Conservation (phyloP, 2,329 filamentous ascomycete species). For the Blumeria graminis region DNA sequence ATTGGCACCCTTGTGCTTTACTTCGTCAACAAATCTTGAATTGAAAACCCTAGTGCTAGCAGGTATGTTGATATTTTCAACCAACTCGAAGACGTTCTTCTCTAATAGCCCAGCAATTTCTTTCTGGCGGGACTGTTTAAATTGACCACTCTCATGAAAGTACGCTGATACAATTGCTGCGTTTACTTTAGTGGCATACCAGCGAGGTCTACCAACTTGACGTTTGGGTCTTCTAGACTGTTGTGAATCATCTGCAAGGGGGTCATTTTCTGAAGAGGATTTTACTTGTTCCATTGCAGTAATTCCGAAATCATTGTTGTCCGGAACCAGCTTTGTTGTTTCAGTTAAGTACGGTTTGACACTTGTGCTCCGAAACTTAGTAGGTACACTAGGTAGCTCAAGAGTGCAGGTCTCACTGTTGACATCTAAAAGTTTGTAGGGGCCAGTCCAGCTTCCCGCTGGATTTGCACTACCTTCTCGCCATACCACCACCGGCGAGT, state of each 20-base stretch:
- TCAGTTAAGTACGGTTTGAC: background rate
- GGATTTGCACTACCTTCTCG: background rate
- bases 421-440: background rate
- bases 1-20: slow-evolving; percentile 3
- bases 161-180: background rate
- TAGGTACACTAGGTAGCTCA: background rate
- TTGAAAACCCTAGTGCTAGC: slow-evolving; percentile 2
- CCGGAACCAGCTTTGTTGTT: background rate
- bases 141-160: background rate
- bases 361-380: background rate
- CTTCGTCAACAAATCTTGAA: slow-evolving; percentile 4
- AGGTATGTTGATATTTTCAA: background rate
- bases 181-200: background rate
- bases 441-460: background rate
- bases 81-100: slow-evolving; percentile 1
- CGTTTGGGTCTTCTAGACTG: no score
- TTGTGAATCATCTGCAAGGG: no score
- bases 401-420: background rate
- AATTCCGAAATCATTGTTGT: no score
- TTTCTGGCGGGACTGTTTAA: background rate
- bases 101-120: background rate
- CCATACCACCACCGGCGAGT: background rate
- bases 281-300: no score
- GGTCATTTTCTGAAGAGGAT: no score
- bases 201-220: background rate